Evolutionary conservation across 2,329 filamentous ascomycete species (phyloP).

Genomic region (Xylaria sp.): DNA sequence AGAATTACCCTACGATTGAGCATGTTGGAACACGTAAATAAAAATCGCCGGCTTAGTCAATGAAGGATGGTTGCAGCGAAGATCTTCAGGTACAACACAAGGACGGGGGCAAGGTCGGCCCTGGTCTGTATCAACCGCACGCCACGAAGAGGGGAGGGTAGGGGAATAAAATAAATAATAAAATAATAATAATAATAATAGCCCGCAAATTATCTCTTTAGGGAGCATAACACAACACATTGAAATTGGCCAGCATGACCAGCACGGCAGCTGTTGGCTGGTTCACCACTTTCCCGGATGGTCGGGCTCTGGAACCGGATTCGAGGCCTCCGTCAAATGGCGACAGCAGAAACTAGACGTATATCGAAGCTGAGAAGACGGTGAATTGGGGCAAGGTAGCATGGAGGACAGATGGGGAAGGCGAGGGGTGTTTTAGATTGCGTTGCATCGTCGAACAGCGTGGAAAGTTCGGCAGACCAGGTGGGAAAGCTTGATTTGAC

Average conservation of each 20-base stretch:
- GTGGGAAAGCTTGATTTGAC: conserved; percentile 41
- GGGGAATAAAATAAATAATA: conserved; percentile 9
- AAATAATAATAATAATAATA: conserved; percentile 7
- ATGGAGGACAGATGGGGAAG: conserved; percentile 34
- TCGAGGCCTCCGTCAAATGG: conserved; percentile 23
- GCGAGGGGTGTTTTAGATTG: conserved; percentile 35
- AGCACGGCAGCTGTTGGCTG: conserved; percentile 6
- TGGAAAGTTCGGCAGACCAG: conserved; percentile 39
- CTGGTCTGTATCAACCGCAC: neutral
- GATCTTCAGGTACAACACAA: conserved; percentile 48
- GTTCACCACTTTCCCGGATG: conserved; percentile 20
- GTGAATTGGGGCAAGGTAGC: conserved; percentile 21
- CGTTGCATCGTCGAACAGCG: conserved; percentile 37
- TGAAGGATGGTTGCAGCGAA: conserved; percentile 43
- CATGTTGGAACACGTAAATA: conserved; percentile 24
- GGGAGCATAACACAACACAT: neutral
- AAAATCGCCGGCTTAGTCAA: conserved; percentile 24
- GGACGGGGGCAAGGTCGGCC: conserved; percentile 17
- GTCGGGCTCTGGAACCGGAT: conserved; percentile 27
- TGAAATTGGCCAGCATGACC: neutral
- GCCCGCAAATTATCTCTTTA: neutral
- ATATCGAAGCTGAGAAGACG: conserved; percentile 33
- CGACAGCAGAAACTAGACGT: conserved; percentile 19
- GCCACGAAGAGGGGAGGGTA: neutral
- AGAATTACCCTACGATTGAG: conserved; percentile 37